Evolutionary conservation across 768 basidiomycete species (phyloP), one percentile per base, ranked within the genome.

Genomic region (Macrolepiota dolichaula): DNA sequence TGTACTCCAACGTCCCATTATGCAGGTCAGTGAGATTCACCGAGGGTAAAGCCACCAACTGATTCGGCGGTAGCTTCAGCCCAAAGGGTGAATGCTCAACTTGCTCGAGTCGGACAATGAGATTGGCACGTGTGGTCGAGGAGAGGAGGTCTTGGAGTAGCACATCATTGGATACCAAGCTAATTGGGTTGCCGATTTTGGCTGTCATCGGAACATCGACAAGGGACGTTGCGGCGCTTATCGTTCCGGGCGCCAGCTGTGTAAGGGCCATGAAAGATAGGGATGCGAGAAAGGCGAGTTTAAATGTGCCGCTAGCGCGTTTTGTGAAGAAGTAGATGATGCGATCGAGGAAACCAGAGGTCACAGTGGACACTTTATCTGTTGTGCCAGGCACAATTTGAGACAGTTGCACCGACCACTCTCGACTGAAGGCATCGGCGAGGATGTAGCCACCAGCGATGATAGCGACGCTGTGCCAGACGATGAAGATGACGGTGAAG

Each of bases 361-460:
- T 54, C 22, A 60, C 52, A 25, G 59, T 60, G 17, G 59, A 60
- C 24, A 60, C 59, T 37, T 51, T 54, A 40, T 60, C 59, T 3
- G 52, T 53, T 12, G 49, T 60, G n/a, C 51, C 59, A 2, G 52
- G 59, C 3, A 46, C 32, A 37, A 60, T 22, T 19, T 42, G 3
- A 12, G 59, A 40, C 27, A 54, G 38, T 19, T 54, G 59, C 24
- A 54, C 59, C 4, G 59, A 61, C 59, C 59, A 61, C 35, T 61
- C 59, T 55, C 59, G 29, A 29, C 59, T 61, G 53, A 61, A 61
- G 6, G 53, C 52, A 49, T 61, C 59, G 38, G 52, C 44, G 36
- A 49, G 52, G 22, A 61, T 54, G n/a, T 61, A 40, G 24, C 35
- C 52, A 1, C 59, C 59, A 38, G 53, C 44, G 12, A 61, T 36